Evolutionary conservation across 2,329 filamentous ascomycete species (phyloP).

Genomic region (Penicillium aurantiogriseum): DNA sequence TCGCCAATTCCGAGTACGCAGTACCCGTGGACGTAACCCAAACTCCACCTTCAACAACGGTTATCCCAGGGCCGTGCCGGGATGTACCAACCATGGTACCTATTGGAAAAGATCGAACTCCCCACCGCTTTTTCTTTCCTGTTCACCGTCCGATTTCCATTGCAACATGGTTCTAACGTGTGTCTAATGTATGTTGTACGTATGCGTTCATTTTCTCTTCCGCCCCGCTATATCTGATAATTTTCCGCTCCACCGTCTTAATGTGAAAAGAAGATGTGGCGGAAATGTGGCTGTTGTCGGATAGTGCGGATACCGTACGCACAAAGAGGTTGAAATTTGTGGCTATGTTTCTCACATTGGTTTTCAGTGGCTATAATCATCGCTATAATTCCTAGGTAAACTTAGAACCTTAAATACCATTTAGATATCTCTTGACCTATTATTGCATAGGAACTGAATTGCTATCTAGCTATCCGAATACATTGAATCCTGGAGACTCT

Average conservation of each 20-base stretch:
- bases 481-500: background rate
- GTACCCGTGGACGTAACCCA: slow-evolving; percentile 7
- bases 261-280: slow-evolving; percentile 14
- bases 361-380: background rate
- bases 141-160: background rate
- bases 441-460: background rate
- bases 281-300: slow-evolving; percentile 17
- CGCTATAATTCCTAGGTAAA: background rate
- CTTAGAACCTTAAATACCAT: background rate
- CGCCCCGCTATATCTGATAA: slow-evolving; percentile 19
- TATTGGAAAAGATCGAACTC: background rate
- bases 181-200: background rate
- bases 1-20: background rate
- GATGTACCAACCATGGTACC: slow-evolving; percentile 20
- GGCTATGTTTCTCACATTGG: background rate
- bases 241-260: slow-evolving; percentile 18
- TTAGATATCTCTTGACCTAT: background rate
- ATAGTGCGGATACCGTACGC: slow-evolving; percentile 22
- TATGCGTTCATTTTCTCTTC: background rate
- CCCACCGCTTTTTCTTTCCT: slow-evolving; percentile 6
- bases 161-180: background rate
- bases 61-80: slow-evolving; percentile 25
- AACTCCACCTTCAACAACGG: slow-evolving; percentile 25
- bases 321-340: slow-evolving; percentile 6
- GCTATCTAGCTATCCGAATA: background rate